Base-by-base conservation (phyloP, 257 asterid species). In the Lithospermum erythrorhizon region DNA sequence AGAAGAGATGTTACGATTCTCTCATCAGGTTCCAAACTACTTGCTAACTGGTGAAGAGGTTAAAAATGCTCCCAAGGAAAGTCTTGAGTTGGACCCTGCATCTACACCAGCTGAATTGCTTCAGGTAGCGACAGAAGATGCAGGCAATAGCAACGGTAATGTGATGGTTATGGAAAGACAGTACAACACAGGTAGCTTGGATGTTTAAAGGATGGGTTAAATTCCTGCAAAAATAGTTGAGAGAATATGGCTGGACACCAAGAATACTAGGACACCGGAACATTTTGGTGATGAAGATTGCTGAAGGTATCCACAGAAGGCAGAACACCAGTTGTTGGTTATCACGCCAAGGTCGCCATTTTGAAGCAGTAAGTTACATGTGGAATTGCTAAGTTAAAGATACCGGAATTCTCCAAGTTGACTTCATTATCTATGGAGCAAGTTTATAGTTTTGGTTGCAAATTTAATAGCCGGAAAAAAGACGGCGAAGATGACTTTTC, bases 71-170 rank as follows among this genome's bases (percentile, higher is more conserved):
- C 96, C 93, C 6, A 68, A 76, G 63, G 89, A 84, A 71, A 81
- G 74, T 70, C 69, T 81, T 72, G 96, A 87, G 87, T 82, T 87
- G 53, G 96, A 87, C 68, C 91, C 96, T 16, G 96, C 96, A 14
- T 89, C 96, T 55, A 81, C 81, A 9, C 91, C 95, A 6, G 41
- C 81, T 73, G 95, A 85, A 54, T 86, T 87, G 62, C 81, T 87
- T 64, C 87, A 75, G 66, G 85, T 78, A 56, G 53, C 55, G 14
- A 59, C 70, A 17, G 81, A 73, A 73, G 68, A 58, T 51, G 60
- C 13, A 0, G 49, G 49, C 13, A 13, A 41, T 14, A 41, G 13
- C 49, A 41, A 41, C 14, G 49, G 49, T 2, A 18, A 13, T 41
- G 49, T 13, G 18, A 41, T 9, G 14, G 45, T 35, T 35, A 35